Conservation (phyloP, 2,329 filamentous ascomycete genomes). For the Pezicula carpinea region DNA sequence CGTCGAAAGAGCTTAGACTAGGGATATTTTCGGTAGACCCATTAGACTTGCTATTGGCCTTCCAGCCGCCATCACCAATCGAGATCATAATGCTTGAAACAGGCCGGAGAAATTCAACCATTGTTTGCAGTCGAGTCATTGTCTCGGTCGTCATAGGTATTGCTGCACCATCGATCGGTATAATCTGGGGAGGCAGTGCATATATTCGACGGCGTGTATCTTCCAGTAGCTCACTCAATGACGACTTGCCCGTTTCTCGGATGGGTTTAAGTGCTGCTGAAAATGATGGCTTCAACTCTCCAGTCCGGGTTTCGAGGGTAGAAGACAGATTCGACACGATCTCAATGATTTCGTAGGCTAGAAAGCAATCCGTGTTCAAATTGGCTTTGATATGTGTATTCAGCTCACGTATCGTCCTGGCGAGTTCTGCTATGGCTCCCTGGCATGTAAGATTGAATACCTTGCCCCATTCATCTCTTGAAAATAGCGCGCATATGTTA, state of each 20-base stretch:
- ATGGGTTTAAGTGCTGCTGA: slow-evolving; percentile 84
- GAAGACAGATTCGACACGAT: slow-evolving; percentile 78
- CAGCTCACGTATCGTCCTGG: slow-evolving; percentile 79
- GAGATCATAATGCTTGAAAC: slow-evolving; percentile 89
- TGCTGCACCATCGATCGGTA: slow-evolving; percentile 75
- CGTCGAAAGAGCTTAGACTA: slow-evolving; percentile 74
- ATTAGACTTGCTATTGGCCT: slow-evolving; percentile 46
- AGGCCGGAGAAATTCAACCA: slow-evolving; percentile 82
- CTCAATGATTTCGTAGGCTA: slow-evolving; percentile 93
- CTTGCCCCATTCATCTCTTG: slow-evolving; percentile 75
- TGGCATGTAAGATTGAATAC: slow-evolving; percentile 79
- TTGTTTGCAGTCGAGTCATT: slow-evolving; percentile 79
- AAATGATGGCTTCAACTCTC: slow-evolving; percentile 78
- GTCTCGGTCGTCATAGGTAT: slow-evolving; percentile 76
- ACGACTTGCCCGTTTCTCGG: slow-evolving; percentile 85
- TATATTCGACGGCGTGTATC: slow-evolving; percentile 71
- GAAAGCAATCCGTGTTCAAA: slow-evolving; percentile 83
- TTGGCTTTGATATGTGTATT: slow-evolving; percentile 87
- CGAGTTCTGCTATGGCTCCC: slow-evolving; percentile 72
- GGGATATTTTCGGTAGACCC: slow-evolving; percentile 60
- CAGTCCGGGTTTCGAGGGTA: slow-evolving; percentile 75
- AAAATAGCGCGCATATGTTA: slow-evolving; percentile 83
- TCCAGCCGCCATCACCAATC: slow-evolving; percentile 90
- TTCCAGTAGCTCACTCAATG: slow-evolving; percentile 76
- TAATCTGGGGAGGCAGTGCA: slow-evolving; percentile 46